A percentile compares a stretch with the other conserved stretches of the same genome.
These are phyloP conservation scores for Psilocybe tampanensis DNA, from an alignment of 768 basidiomycete genomes.

Conservation along the genomic window DNA sequence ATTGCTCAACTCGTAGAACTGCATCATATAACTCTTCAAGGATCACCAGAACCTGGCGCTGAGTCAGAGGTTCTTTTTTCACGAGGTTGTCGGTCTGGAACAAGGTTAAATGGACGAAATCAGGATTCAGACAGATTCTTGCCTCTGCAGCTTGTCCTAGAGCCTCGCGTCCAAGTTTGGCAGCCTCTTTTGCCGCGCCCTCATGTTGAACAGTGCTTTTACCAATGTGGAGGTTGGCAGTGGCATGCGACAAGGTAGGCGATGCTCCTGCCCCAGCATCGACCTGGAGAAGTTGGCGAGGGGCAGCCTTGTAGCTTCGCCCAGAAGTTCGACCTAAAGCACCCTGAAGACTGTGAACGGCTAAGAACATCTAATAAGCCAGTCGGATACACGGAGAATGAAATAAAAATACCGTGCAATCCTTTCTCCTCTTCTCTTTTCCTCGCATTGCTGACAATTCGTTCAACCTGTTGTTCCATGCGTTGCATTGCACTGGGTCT, in stretches of 20 bases:
- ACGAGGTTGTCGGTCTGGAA: slow-evolving; percentile 63
- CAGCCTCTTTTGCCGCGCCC: slow-evolving; percentile 72
- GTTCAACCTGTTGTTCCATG: slow-evolving; percentile 94
- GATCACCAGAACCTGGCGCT: slow-evolving; percentile 74
- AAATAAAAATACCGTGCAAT: slow-evolving; percentile 44
- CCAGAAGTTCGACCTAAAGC: slow-evolving; percentile 95
- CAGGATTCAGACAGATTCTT: slow-evolving; percentile 17
- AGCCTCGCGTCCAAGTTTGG: slow-evolving; percentile 74
- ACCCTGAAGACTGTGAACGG: slow-evolving; percentile 81
- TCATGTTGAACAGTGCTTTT: slow-evolving; percentile 51
- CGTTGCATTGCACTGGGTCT: slow-evolving; percentile 87
- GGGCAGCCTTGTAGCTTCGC: slow-evolving; percentile 94
- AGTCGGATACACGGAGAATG: background rate
- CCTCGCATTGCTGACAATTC: slow-evolving; percentile 91
- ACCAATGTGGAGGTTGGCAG: slow-evolving; percentile 53
- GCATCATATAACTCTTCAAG: slow-evolving; percentile 87
- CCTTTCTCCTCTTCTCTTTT: slow-evolving; percentile 86
- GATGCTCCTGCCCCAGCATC: slow-evolving; percentile 52
- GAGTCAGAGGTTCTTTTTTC: slow-evolving; percentile 73
- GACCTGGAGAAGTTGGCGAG: slow-evolving; percentile 92
- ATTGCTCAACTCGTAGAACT: slow-evolving; percentile 82
- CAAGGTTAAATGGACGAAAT: background rate
- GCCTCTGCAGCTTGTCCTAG: slow-evolving; percentile 63
- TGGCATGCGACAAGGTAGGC: slow-evolving; percentile 46
- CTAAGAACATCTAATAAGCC: slow-evolving; percentile 32